Percentiles rank a stretch among this genome's conserved stretches.
Evolutionary conservation across 2,329 filamentous ascomycete genomes (phyloP).

Genomic region (Chrysosporium keratinophilum): DNA sequence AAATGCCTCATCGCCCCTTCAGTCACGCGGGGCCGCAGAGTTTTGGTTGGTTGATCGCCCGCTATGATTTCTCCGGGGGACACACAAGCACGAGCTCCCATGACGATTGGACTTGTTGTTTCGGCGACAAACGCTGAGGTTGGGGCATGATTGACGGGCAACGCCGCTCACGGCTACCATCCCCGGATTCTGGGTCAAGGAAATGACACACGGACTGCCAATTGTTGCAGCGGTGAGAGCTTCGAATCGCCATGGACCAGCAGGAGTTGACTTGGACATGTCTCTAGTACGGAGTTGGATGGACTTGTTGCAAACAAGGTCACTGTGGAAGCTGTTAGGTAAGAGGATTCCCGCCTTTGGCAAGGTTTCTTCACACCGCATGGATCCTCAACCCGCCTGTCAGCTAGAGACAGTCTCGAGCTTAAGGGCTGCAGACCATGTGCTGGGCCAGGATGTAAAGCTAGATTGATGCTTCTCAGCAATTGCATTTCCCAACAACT

Average conservation of each 20-base stretch:
- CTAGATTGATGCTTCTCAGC: no score
- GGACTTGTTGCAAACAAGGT: neutral
- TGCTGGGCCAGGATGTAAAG: neutral
- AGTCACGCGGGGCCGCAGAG: neutral
- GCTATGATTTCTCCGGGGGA: neutral
- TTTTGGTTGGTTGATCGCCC: neutral
- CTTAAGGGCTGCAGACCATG: neutral
- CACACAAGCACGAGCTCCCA: neutral
- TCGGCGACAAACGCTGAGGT: slow-evolving; percentile 1
- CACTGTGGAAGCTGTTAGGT: slow-evolving; percentile 5
- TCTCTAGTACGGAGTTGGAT: neutral
- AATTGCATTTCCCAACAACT: no score
- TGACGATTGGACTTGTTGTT: neutral
- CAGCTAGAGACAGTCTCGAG: neutral
- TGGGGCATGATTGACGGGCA: neutral
- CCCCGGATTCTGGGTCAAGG: no score
- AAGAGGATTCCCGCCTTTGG: slow-evolving; percentile 1
- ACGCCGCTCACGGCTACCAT: no score
- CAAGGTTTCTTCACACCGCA: slow-evolving; percentile 10
- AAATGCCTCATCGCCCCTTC: slow-evolving; percentile 3
- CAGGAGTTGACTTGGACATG: neutral
- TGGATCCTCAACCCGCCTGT: neutral
- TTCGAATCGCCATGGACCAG: neutral
- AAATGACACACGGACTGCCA: no score
- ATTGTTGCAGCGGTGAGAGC: slow-evolving; percentile 1